These are phyloP conservation scores for Coemansia sp. DNA, from an alignment of 192 early-diverging fungal species.

Conservation along the genomic window DNA sequence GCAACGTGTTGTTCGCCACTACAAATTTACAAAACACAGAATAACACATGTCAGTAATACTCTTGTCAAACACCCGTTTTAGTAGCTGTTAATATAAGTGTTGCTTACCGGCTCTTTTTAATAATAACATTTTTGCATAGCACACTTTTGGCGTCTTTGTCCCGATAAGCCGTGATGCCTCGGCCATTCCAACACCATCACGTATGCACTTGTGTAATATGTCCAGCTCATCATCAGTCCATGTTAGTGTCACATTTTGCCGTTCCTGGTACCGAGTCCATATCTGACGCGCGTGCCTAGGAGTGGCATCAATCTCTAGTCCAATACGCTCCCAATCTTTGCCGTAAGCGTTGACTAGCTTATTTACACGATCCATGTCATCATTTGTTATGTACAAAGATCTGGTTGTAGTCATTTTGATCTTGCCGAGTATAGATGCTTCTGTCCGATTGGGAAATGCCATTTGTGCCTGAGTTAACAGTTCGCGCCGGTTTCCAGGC, in stretches of 20 bases:
- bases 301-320: neutral
- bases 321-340: neutral
- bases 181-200: too few species aligned
- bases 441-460: neutral
- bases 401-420: neutral
- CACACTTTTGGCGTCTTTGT: neutral
- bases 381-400: neutral
- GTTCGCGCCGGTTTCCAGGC: neutral
- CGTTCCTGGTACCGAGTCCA: neutral
- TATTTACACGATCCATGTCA: neutral
- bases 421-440: neutral
- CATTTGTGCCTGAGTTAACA: neutral
- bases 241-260: neutral
- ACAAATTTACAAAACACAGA: neutral
- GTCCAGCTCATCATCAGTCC: neutral
- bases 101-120: neutral
- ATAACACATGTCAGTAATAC: neutral
- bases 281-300: slow-evolving; percentile 12
- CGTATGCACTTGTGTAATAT: neutral
- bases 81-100: neutral
- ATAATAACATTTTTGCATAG: neutral
- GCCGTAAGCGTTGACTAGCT: neutral
- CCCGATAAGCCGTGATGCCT: too few species aligned
- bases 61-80: neutral
- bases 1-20: neutral